Evolutionary conservation across 768 basidiomycete genomes (phyloP).

Genomic region (Termitomyces sp.): DNA sequence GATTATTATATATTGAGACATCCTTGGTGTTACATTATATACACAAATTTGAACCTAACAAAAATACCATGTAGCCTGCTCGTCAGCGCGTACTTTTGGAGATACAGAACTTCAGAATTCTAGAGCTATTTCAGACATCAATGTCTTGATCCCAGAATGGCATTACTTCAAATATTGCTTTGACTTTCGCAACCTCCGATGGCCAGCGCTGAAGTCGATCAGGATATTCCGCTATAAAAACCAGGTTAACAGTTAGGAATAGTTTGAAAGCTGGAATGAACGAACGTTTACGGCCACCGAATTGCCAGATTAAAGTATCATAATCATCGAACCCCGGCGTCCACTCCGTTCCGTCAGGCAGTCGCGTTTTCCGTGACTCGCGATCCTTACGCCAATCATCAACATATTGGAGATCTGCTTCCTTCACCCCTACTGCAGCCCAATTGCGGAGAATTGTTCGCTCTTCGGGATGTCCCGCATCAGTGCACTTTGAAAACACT

Average conservation of each 20-base stretch:
- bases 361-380: background rate
- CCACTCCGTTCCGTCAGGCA: slow-evolving; percentile 6
- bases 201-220: slow-evolving; percentile 18
- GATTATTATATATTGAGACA: background rate
- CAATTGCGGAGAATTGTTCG: slow-evolving; percentile 4
- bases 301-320: background rate
- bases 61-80: background rate
- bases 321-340: too few relatives aligned
- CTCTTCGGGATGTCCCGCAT: background rate
- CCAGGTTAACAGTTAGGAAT: too few relatives aligned
- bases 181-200: slow-evolving; percentile 16
- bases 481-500: background rate
- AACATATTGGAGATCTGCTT: slow-evolving; percentile 9
- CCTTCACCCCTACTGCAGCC: slow-evolving; percentile 7
- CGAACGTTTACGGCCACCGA: background rate
- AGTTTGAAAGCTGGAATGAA: background rate
- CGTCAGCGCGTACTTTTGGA: background rate
- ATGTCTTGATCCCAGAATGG: slow-evolving; percentile 8
- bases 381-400: slow-evolving; percentile 6
- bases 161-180: slow-evolving; percentile 8
- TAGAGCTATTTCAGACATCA: background rate
- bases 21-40: background rate
- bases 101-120: background rate
- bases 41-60: background rate
- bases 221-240: background rate